These are phyloP conservation scores for Sclerotinia subarctica DNA, from an alignment of 2,329 filamentous ascomycete species.

Conservation along the genomic window DNA sequence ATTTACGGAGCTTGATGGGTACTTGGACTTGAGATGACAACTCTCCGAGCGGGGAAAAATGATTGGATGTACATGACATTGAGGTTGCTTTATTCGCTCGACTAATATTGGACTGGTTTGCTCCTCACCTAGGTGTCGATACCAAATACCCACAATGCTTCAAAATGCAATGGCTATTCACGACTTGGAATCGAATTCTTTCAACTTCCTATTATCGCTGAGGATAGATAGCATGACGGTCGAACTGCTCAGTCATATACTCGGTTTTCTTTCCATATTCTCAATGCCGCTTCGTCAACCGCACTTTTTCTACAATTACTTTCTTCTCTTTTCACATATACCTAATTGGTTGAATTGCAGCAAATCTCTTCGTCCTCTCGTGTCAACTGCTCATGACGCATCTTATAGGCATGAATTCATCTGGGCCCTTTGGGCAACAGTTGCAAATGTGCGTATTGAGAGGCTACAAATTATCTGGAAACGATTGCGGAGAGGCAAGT, in stretches of 20 bases:
- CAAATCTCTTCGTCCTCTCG: slow-evolving; percentile 8
- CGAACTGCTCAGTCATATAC: slow-evolving; percentile 27
- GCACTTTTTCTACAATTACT: slow-evolving; percentile 23
- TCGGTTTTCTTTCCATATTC: too few relatives aligned
- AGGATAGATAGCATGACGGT: slow-evolving; percentile 23
- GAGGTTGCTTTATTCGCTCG: background rate
- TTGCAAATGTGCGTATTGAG: slow-evolving; percentile 21
- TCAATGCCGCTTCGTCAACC: slow-evolving; percentile 24
- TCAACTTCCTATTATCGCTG: slow-evolving; percentile 13
- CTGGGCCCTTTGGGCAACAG: slow-evolving; percentile 22
- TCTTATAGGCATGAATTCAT: background rate
- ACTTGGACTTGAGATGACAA: background rate
- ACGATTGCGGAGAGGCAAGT: slow-evolving; percentile 12
- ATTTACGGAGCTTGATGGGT: background rate
- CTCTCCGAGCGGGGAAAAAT: background rate
- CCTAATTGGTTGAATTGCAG: slow-evolving; percentile 25
- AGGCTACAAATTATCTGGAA: slow-evolving; percentile 28
- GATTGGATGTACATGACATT: background rate
- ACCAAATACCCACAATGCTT: background rate
- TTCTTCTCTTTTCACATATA: slow-evolving; percentile 27
- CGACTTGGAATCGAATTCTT: background rate
- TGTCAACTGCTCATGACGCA: background rate
- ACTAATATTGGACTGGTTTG: background rate
- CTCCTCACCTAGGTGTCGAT: background rate
- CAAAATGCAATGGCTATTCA: background rate